Percentiles rank a stretch among this genome's conserved stretches.
phyloP scores from a whole-genome alignment of 2,329 filamentous ascomycete species.

The Davidsoniella australis region DNA sequence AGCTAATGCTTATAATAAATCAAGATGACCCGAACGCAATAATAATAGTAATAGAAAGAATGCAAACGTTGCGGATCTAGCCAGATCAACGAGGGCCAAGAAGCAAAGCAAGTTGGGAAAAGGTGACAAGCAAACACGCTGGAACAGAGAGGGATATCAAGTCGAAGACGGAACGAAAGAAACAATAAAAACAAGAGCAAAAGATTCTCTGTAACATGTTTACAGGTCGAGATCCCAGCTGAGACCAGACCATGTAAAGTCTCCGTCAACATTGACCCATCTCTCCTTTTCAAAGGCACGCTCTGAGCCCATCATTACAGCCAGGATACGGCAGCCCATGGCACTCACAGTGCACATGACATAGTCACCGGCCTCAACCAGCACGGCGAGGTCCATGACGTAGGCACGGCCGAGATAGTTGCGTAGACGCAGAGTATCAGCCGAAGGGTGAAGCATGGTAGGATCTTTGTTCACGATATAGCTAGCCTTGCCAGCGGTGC shows the following conservation, averaged over 20 bases:
- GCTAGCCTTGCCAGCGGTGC: conserved; percentile 19
- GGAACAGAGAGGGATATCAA: background rate
- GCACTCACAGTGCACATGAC: conserved; percentile 64
- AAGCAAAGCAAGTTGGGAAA: background rate
- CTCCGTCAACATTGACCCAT: conserved; percentile 70
- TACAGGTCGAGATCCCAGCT: conserved; percentile 17
- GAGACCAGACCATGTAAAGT: conserved; percentile 41
- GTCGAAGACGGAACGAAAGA: background rate
- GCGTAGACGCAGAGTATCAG: conserved; percentile 47
- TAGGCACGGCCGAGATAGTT: conserved; percentile 67
- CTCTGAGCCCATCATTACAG: conserved; percentile 80
- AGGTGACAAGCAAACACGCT: background rate
- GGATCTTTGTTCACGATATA: conserved; percentile 23
- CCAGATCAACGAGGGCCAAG: background rate
- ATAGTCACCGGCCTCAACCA: conserved; percentile 49
- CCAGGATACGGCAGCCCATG: conserved; percentile 55
- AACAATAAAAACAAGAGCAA: conserved; percentile 8
- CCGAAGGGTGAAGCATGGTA: conserved; percentile 22
- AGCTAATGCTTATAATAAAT: background rate
- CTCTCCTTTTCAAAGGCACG: conserved; percentile 37
- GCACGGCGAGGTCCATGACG: conserved; percentile 60
- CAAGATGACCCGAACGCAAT: no score
- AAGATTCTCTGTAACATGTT: background rate
- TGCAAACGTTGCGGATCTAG: background rate
- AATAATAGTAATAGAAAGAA: background rate